Base-by-base conservation (phyloP, 257 asterid species). In the Solanum ahanhuiri region DNA sequence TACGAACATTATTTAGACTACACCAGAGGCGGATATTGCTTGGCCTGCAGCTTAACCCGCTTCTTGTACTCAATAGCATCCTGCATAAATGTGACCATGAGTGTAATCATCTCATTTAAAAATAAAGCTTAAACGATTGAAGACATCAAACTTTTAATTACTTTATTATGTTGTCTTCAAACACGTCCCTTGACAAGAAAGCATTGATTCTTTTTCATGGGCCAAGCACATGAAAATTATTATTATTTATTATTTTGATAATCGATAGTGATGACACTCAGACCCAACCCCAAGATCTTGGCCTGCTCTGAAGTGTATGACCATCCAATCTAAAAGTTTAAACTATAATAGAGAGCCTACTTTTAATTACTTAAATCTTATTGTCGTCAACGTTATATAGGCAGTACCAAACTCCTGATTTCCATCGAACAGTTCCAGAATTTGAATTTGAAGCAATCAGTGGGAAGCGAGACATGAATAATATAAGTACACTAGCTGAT, bases 1-100 rank as follows among this genome's bases (percentile, higher is more conserved):
- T 28, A 79, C 43, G 34, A 67, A 12, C 67, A 71, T 71, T 22
- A 69, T 45, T 90, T 89, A 91, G 91, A 94, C 86, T 35, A 77
- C 83, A 77, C 83, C 83, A 92, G 89, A 7, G 98, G 86, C 0
- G 99, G 98, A 39, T 95, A 95, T 91, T 81, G 93, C 93, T 96
- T 94, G 28, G 99, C 94, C 91, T 96, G 99, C 89, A 82, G 93
- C 72, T 91, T 88, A 84, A 96, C 96, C 87, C 96, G 91, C 90
- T 88, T 95, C 91, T 90, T 91, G 95, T 96, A 96, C 89, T 96
- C 99, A 10, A 85, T 89, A 5, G 89, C 79, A 83, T 95, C 98
- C 99, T 96, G 98, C 93, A 93, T 23, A 41, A 76, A 41, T 33
- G 17, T 33, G 10, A 7, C 15, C 83, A 41, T 41, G 4, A 41